phyloP scores from a whole-genome alignment of 176 grass and related monocot species.

The Urochloa ruziziensis region DNA sequence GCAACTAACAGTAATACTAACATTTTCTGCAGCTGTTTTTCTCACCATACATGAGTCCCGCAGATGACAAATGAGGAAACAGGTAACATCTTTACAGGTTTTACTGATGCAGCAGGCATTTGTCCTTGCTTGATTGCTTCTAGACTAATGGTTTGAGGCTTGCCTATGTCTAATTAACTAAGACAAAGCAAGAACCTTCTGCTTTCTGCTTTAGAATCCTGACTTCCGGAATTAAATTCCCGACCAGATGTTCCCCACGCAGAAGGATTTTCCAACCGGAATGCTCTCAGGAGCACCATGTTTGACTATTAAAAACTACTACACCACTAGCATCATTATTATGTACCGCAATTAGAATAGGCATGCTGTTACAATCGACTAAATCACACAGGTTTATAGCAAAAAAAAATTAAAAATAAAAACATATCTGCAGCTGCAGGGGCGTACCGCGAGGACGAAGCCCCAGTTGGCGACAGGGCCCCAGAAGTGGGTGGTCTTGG shows the following conservation, averaged over 20 bases:
- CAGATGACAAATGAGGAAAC: not conserved
- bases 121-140: not conserved
- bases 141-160: not conserved
- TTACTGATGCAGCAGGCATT: not conserved
- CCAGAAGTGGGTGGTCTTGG: conserved; percentile 92
- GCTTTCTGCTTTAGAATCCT: not conserved
- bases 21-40: not conserved
- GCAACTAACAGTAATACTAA: not conserved
- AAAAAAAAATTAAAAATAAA: no score
- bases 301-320: not conserved
- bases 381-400: not conserved
- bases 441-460: conserved; percentile 70
- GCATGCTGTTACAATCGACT: not conserved
- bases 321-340: not conserved
- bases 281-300: not conserved
- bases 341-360: not conserved
- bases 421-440: not conserved
- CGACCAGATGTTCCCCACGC: not conserved
- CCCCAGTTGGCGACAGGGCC: conserved; percentile 82
- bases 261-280: not conserved
- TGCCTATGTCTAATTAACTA: not conserved
- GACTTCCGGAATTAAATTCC: not conserved
- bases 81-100: not conserved
- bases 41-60: not conserved
- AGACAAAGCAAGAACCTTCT: not conserved